These are phyloP conservation scores for Zasmidium cellare DNA, from an alignment of 2,329 filamentous ascomycete genomes.

Conservation along the genomic window DNA sequence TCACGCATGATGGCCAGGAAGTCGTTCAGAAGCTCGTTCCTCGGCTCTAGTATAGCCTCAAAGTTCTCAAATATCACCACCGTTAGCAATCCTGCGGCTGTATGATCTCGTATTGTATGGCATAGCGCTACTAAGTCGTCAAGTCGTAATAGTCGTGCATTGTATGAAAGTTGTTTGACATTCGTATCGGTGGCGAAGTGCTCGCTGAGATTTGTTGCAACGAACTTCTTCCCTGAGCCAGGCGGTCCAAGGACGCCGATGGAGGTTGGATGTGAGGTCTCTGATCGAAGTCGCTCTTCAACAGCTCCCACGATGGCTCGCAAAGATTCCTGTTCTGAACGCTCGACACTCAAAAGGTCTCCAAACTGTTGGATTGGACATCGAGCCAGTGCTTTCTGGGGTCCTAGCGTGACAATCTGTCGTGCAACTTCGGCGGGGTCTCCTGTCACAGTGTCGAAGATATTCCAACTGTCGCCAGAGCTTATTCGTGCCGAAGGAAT, in stretches of 20 bases:
- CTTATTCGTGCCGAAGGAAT: constrained; percentile 34
- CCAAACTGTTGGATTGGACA: constrained; percentile 32
- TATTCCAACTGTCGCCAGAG: constrained; percentile 36
- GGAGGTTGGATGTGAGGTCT: constrained; percentile 28
- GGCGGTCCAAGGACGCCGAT: constrained; percentile 32
- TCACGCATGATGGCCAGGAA: constrained; percentile 33
- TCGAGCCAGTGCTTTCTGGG: constrained; percentile 31
- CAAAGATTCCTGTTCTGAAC: constrained; percentile 34
- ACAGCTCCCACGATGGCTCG: constrained; percentile 32
- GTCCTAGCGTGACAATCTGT: constrained; percentile 32
- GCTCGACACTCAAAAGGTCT: constrained; percentile 30
- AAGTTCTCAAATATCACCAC: constrained; percentile 35
- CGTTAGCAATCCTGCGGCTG: constrained; percentile 27
- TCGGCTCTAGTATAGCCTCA: constrained; percentile 29
- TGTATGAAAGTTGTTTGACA: constrained; percentile 29
- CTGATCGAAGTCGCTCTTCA: constrained; percentile 28
- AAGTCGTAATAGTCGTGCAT: constrained; percentile 29
- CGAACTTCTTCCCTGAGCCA: constrained; percentile 36
- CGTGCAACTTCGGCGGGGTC: constrained; percentile 35
- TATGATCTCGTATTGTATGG: constrained; percentile 33
- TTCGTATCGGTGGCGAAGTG: constrained; percentile 26
- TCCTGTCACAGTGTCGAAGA: constrained; percentile 34
- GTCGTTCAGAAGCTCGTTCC: constrained; percentile 28
- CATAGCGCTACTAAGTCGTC: constrained; percentile 32
- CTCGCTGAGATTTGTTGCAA: constrained; percentile 30